These are phyloP conservation scores for Emergomyces africanus DNA, from an alignment of 2,329 filamentous ascomycete species.

Conservation along the genomic window DNA sequence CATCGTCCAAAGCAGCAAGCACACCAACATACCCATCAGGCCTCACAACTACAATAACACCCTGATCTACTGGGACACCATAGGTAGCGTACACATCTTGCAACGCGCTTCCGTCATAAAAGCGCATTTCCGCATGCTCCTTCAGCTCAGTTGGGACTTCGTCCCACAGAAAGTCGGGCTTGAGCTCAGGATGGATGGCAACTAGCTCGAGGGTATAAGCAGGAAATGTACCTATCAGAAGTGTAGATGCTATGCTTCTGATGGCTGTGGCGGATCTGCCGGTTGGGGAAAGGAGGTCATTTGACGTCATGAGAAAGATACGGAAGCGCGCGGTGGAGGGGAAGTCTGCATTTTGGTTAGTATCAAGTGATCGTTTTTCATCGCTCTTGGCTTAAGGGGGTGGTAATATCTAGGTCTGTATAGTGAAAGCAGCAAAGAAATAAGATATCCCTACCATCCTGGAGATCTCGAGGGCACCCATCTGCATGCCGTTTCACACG, in stretches of 20 bases:
- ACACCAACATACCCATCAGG: constrained; percentile 28
- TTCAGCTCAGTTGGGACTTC: constrained; percentile 21
- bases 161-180: constrained; percentile 21
- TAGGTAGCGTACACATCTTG: constrained; percentile 26
- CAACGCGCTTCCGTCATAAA: constrained; percentile 21
- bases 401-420: not conserved
- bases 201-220: constrained; percentile 20
- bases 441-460: constrained; percentile 17
- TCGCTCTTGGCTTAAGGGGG: not conserved
- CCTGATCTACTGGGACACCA: constrained; percentile 20
- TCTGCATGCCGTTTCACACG: constrained; percentile 25
- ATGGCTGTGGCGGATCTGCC: constrained; percentile 18
- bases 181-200: constrained; percentile 21
- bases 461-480: constrained; percentile 22
- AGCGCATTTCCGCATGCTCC: constrained; percentile 23
- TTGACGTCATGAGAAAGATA: constrained; percentile 23
- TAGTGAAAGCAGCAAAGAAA: not conserved
- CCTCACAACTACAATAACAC: constrained; percentile 24
- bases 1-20: constrained; percentile 16
- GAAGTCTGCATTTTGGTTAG: constrained; percentile 18
- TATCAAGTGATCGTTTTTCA: not conserved
- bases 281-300: constrained; percentile 20
- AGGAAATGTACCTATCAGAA: constrained; percentile 6
- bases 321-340: constrained; percentile 26
- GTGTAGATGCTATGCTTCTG: constrained; percentile 12